phyloP scores from a whole-genome alignment of 345 rosid species.

The Salix koriyanagi region DNA sequence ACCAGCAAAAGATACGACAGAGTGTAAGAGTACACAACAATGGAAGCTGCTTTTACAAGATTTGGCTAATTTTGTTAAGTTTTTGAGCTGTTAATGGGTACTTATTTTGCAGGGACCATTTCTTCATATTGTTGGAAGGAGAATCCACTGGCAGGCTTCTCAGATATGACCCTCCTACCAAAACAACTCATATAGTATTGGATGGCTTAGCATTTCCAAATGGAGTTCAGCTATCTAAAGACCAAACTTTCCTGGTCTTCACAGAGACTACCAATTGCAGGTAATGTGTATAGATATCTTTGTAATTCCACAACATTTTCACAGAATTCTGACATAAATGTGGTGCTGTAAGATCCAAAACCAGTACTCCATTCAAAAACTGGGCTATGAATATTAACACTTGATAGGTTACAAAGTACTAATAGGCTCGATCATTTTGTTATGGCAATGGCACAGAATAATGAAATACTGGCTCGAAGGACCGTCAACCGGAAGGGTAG shows the following conservation, averaged over 20 bases:
- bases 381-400: background rate
- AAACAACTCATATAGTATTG: slow-evolving; percentile 65
- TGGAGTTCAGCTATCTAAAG: slow-evolving; percentile 76
- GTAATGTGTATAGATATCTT: slow-evolving; percentile 16
- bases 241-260: slow-evolving; percentile 75
- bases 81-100: background rate
- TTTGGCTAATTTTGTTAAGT: background rate
- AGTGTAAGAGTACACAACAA: slow-evolving; percentile 45
- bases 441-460: slow-evolving; percentile 38
- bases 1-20: slow-evolving; percentile 87
- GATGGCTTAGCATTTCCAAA: slow-evolving; percentile 94
- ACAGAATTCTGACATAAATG: background rate
- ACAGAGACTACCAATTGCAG: slow-evolving; percentile 97
- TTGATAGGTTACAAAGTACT: background rate
- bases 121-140: slow-evolving; percentile 87
- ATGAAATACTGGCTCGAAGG: slow-evolving; percentile 95
- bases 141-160: slow-evolving; percentile 89
- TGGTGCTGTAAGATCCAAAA: background rate
- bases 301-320: background rate
- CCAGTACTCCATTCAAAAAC: background rate
- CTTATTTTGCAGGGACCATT: slow-evolving; percentile 58
- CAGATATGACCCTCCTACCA: slow-evolving; percentile 80
- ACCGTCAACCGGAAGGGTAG: slow-evolving; percentile 39
- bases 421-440: background rate
- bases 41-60: background rate